Percentiles rank a stretch among this genome's conserved stretches.
These are phyloP conservation scores for Boletus pseudopeckii DNA, from an alignment of 768 basidiomycete genomes.

Conservation along the genomic window DNA sequence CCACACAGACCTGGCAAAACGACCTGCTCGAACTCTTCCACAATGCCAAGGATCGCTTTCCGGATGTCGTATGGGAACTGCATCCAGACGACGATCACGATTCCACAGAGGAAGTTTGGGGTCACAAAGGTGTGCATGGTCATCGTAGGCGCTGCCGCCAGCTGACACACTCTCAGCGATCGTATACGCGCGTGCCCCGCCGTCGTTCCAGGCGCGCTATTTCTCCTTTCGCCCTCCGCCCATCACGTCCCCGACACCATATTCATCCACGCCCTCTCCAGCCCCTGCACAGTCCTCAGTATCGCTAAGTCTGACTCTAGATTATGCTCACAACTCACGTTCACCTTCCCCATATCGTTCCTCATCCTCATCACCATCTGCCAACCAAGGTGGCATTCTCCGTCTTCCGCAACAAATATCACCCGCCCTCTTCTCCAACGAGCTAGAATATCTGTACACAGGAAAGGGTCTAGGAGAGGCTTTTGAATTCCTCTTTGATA, in stretches of 20 bases:
- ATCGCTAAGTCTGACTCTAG: constrained; percentile 51
- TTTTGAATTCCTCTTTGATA: constrained; percentile 84
- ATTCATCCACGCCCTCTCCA: constrained; percentile 47
- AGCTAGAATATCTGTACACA: constrained; percentile 94
- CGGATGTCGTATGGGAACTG: constrained; percentile 95
- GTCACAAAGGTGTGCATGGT: constrained; percentile 78
- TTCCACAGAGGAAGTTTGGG: constrained; percentile 66
- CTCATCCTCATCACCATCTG: constrained; percentile 46
- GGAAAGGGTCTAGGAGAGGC: constrained; percentile 85
- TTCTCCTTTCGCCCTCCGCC: constrained; percentile 72
- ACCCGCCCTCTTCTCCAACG: constrained; percentile 79
- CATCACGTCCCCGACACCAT: constrained; percentile 45
- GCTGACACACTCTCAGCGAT: constrained; percentile 54
- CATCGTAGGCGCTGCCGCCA: not conserved
- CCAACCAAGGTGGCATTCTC: constrained; percentile 44
- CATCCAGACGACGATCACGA: constrained; percentile 53
- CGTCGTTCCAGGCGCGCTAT: constrained; percentile 85
- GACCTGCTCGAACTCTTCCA: constrained; percentile 77
- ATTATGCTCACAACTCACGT: constrained; percentile 38
- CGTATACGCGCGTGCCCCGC: constrained; percentile 92
- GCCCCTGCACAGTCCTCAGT: constrained; percentile 58
- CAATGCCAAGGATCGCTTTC: constrained; percentile 85
- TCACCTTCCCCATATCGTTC: constrained; percentile 46
- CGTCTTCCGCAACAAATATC: constrained; percentile 67
- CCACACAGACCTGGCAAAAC: constrained; percentile 73